Evolutionary conservation across 192 early-diverging fungal species (phyloP).

Genomic region (Borealophlyctis nickersoniae): DNA sequence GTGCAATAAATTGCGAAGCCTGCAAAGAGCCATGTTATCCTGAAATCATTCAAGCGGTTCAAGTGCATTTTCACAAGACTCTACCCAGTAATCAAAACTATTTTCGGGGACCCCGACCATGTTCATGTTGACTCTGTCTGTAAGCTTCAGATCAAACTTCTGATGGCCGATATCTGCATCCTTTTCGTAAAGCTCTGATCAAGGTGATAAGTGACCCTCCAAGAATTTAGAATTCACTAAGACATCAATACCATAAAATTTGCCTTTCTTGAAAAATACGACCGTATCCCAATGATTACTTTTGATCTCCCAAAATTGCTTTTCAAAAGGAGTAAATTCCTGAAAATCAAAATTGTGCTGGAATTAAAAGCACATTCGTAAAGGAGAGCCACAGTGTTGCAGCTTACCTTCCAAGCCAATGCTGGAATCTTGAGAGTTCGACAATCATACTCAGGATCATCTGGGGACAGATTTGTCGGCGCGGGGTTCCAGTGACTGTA

Average conservation of each 20-base stretch:
- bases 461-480: slow-evolving; percentile 16
- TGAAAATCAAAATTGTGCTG: neutral
- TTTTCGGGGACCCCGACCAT: slow-evolving; percentile 98
- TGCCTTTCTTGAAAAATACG: slow-evolving; percentile 99
- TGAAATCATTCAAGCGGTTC: slow-evolving; percentile 7
- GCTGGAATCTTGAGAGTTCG: slow-evolving; percentile 82
- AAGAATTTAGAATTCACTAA: neutral
- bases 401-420: slow-evolving; percentile 60
- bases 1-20: slow-evolving; percentile 90
- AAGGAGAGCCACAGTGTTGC: neutral
- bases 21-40: neutral
- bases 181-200: slow-evolving; percentile 91
- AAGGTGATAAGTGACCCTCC: slow-evolving; percentile 8
- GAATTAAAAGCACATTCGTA: neutral
- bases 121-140: slow-evolving; percentile 96
- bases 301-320: slow-evolving; percentile 99
- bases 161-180: slow-evolving; percentile 96
- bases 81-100: slow-evolving; percentile 86
- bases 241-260: slow-evolving; percentile 54
- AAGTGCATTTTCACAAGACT: no score
- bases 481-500: neutral
- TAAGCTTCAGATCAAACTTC: slow-evolving; percentile 93
- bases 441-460: slow-evolving; percentile 84
- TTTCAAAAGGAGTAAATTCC: slow-evolving; percentile 91
- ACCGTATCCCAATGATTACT: slow-evolving; percentile 87